A percentile compares a stretch with the other conserved stretches of the same genome.
These are phyloP conservation scores for Ustilago tritici DNA, from an alignment of 1,284 basidiomycete species.

Conservation along the genomic window DNA sequence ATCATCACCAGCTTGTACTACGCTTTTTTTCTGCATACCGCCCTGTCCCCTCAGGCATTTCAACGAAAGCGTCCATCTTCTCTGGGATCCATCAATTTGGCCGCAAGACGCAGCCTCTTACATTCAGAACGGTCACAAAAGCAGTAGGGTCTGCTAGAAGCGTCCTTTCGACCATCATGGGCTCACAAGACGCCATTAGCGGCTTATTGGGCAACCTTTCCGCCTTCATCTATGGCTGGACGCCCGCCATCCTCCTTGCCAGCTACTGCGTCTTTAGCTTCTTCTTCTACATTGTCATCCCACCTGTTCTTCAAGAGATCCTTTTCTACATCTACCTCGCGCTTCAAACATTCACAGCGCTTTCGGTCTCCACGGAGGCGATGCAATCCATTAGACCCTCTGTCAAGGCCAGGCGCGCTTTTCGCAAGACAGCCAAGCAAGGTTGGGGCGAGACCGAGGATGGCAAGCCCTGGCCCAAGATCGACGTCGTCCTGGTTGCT, in stretches of 20 bases:
- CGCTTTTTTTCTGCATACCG: no score
- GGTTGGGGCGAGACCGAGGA: constrained; percentile 50
- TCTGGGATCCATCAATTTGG: neutral
- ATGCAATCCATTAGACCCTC: constrained; percentile 56
- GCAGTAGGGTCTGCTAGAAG: neutral
- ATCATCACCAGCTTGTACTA: neutral
- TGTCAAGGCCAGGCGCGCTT: constrained; percentile 51
- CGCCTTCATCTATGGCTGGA: constrained; percentile 55
- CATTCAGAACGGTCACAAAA: neutral
- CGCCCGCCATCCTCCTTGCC: constrained; percentile 48
- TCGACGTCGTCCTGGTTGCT: constrained; percentile 62
- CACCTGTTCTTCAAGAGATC: constrained; percentile 49
- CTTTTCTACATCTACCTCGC: constrained; percentile 55
- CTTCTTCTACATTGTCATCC: constrained; percentile 60
- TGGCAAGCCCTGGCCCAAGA: constrained; percentile 52
- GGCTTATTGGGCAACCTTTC: constrained; percentile 35
- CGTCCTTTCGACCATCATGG: constrained; percentile 7
- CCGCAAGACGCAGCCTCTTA: neutral
- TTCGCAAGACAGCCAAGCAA: constrained; percentile 52
- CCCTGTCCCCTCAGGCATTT: no score
- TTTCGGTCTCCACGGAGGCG: constrained; percentile 58
- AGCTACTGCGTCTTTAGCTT: constrained; percentile 44
- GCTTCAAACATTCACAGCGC: constrained; percentile 55
- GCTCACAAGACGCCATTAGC: constrained; percentile 18
- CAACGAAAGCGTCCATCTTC: no score